phyloP scores from a whole-genome alignment of 805 yeast genomes.

The Metahyphopichia silvanorum region DNA sequence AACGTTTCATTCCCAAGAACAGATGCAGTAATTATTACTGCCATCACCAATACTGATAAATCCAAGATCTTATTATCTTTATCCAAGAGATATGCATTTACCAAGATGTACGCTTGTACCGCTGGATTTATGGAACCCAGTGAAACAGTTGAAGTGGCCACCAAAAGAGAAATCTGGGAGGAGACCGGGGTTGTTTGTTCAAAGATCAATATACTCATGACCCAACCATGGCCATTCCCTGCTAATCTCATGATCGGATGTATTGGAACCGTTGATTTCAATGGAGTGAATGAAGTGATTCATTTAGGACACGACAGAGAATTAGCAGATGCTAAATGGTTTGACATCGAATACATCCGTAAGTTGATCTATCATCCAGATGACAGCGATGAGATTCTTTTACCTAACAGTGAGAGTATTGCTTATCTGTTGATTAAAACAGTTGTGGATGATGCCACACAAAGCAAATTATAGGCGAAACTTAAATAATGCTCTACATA shows the following conservation, averaged over 20 bases:
- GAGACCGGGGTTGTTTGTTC: slow-evolving; percentile 80
- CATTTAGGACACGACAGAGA: slow-evolving; percentile 83
- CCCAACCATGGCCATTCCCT: slow-evolving; percentile 99
- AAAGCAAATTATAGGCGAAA: not conserved
- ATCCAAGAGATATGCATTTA: slow-evolving; percentile 54
- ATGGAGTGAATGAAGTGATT: slow-evolving; percentile 62
- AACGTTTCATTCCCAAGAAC: slow-evolving; percentile 90
- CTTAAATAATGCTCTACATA: no score
- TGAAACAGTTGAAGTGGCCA: slow-evolving; percentile 86
- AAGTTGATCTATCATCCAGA: slow-evolving; percentile 29
- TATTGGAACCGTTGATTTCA: slow-evolving; percentile 69
- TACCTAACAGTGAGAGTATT: slow-evolving; percentile 44
- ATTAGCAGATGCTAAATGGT: slow-evolving; percentile 83
- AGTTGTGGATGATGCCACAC: slow-evolving; percentile 27
- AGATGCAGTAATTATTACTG: slow-evolving; percentile 84
- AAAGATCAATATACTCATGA: slow-evolving; percentile 56
- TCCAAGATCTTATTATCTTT: slow-evolving; percentile 69
- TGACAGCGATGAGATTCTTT: slow-evolving; percentile 22
- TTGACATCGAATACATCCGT: slow-evolving; percentile 52
- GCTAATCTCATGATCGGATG: slow-evolving; percentile 93
- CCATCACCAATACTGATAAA: slow-evolving; percentile 61
- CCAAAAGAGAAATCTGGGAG: slow-evolving; percentile 89
- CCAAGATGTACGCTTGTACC: slow-evolving; percentile 71
- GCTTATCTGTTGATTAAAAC: slow-evolving; percentile 43
- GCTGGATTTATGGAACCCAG: slow-evolving; percentile 98